phyloP scores from a whole-genome alignment of 2,329 filamentous ascomycete species.

The Botryosphaeria agaves region DNA sequence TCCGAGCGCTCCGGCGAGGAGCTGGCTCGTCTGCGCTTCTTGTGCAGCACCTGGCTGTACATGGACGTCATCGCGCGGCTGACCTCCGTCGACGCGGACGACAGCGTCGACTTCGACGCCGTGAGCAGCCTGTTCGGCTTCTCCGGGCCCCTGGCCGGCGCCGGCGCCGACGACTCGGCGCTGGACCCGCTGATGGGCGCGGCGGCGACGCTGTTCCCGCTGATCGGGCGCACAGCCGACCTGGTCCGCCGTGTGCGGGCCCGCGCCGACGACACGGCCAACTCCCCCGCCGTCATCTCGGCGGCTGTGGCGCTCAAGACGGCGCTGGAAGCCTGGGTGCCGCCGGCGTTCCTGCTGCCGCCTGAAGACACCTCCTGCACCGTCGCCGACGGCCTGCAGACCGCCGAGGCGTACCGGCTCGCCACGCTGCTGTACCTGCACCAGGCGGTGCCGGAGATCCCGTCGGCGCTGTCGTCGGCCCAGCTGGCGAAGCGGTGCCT shows the following conservation, averaged over 20 bases:
- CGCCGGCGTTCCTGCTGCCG: slow-evolving; percentile 38
- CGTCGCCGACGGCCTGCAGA: slow-evolving; percentile 46
- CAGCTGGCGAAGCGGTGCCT: slow-evolving; percentile 45
- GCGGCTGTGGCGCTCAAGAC: slow-evolving; percentile 44
- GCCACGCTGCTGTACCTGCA: slow-evolving; percentile 50
- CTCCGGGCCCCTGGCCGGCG: slow-evolving; percentile 15
- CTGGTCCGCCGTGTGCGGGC: slow-evolving; percentile 45
- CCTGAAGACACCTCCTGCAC: slow-evolving; percentile 47
- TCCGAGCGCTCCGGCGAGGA: slow-evolving; percentile 25
- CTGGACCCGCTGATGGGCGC: slow-evolving; percentile 59
- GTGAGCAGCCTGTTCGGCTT: slow-evolving; percentile 10
- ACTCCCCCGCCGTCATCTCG: slow-evolving; percentile 42
- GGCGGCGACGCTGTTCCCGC: slow-evolving; percentile 47
- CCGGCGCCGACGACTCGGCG: slow-evolving; percentile 26
- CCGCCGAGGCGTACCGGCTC: slow-evolving; percentile 49
- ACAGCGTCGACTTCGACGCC: slow-evolving; percentile 35
- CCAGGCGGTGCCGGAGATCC: slow-evolving; percentile 51
- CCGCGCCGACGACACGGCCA: slow-evolving; percentile 32
- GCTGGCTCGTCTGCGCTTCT: slow-evolving; percentile 40
- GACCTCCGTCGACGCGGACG: slow-evolving; percentile 42
- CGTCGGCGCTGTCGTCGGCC: slow-evolving; percentile 36
- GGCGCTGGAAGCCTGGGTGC: slow-evolving; percentile 42
- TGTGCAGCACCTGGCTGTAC: slow-evolving; percentile 57
- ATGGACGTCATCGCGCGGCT: slow-evolving; percentile 56
- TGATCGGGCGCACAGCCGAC: slow-evolving; percentile 48